These are phyloP conservation scores for Alternaria triticimaculans DNA, from an alignment of 2,329 filamentous ascomycete species.

Conservation along the genomic window DNA sequence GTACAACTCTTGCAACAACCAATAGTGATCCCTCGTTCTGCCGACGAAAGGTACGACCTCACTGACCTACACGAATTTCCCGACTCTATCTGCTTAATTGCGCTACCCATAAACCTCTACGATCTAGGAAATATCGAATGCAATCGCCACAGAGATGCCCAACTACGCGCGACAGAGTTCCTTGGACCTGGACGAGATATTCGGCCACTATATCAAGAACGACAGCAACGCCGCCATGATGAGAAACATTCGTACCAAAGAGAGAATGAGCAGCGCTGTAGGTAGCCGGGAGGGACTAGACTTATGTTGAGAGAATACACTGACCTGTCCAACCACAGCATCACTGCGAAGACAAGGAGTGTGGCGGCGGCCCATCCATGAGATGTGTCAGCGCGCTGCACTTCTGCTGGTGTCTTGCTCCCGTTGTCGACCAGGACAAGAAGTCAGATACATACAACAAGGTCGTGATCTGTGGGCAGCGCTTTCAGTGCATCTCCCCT, in stretches of 20 bases:
- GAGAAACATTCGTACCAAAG: constrained; percentile 7
- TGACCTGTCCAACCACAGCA: background rate
- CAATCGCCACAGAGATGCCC: constrained; percentile 1
- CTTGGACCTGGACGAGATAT: constrained; percentile 7
- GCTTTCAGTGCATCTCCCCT: constrained; percentile 7
- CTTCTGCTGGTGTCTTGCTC: constrained; percentile 6
- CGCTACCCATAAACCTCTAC: background rate
- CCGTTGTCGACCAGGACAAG: background rate
- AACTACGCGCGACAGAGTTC: constrained; percentile 5
- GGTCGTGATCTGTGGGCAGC: constrained; percentile 9
- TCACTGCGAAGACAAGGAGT: constrained; percentile 13
- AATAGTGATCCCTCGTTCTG: background rate
- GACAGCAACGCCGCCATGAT: background rate
- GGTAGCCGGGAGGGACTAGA: background rate
- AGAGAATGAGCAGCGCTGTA: constrained; percentile 1
- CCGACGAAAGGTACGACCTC: background rate
- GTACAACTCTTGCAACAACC: background rate
- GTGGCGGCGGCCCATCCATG: background rate
- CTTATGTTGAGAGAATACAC: background rate
- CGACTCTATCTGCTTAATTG: background rate
- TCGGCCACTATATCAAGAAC: background rate
- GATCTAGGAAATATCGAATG: background rate
- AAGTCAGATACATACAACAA: background rate
- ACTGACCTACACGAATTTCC: background rate
- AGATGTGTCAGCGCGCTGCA: constrained; percentile 6